Conservation (phyloP, 1,139 yeast genomes). For the Taphrina betulina region DNA sequence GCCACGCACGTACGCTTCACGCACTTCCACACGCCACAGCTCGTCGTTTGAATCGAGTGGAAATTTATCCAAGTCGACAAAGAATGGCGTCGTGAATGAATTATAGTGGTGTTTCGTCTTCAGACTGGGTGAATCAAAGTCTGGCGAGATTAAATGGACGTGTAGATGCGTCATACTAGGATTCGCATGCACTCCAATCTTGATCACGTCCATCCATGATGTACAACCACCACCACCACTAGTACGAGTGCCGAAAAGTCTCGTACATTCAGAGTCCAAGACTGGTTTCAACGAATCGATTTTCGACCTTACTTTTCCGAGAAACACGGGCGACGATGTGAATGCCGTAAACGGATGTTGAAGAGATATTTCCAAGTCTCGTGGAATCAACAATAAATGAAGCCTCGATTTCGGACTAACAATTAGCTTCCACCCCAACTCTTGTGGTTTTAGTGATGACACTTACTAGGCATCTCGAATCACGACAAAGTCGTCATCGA, state of each 20-base stretch:
- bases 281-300: conserved; percentile 42
- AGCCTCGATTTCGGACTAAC: conserved; percentile 57
- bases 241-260: conserved; percentile 48
- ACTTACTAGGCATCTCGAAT: conserved; percentile 28
- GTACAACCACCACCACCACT: conserved; percentile 42
- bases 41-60: too few species aligned
- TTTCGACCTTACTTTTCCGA: background rate
- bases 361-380: conserved; percentile 48
- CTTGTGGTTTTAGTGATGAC: background rate
- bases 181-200: conserved; percentile 65
- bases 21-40: too few species aligned
- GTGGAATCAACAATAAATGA: conserved; percentile 65
- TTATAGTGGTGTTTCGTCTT: conserved; percentile 69
- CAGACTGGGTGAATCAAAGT: conserved; percentile 55
- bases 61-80: conserved; percentile 53
- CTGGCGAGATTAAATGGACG: conserved; percentile 68
- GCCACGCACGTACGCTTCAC: too few species aligned
- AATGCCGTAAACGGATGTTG: conserved; percentile 60
- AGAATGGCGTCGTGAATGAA: conserved; percentile 66
- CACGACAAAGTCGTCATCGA: conserved; percentile 32
- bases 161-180: conserved; percentile 73
- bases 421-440: background rate
- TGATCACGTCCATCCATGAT: conserved; percentile 45
- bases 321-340: conserved; percentile 39
- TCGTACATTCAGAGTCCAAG: conserved; percentile 48